phyloP scores from a whole-genome alignment of 805 yeast genomes.

The Tetrapisispora namnaoensis region DNA sequence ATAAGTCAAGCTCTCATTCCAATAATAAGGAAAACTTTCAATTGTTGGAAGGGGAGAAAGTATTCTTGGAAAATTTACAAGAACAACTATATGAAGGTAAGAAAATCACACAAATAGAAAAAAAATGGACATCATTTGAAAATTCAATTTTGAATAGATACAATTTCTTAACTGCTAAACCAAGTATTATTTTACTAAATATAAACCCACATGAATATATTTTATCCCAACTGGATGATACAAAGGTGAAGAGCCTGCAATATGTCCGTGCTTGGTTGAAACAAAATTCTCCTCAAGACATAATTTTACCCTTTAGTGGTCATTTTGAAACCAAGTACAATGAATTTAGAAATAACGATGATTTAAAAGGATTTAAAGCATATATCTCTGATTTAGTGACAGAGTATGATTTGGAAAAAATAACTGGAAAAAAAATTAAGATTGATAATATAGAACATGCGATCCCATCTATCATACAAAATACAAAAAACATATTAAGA shows the following conservation, averaged over 20 bases:
- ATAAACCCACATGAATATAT: conserved; percentile 62
- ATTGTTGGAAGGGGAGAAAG: conserved; percentile 33
- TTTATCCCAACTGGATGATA: conserved; percentile 13
- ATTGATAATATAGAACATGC: conserved; percentile 34
- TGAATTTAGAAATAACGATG: conserved; percentile 24
- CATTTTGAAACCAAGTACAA: conserved; percentile 35
- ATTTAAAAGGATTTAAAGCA: conserved; percentile 1
- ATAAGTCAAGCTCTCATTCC: conserved; percentile 16
- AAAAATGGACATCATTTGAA: conserved; percentile 54
- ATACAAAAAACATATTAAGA: conserved; percentile 58
- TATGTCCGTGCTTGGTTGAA: conserved; percentile 64
- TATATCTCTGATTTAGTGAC: conserved; percentile 12
- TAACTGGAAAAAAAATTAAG: conserved; percentile 23
- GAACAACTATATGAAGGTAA: conserved; percentile 43
- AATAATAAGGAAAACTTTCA: background rate
- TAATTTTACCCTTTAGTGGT: conserved; percentile 61
- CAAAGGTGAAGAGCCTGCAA: conserved; percentile 41
- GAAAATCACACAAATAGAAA: conserved; percentile 51
- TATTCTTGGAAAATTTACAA: conserved; percentile 31
- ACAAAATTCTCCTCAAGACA: conserved; percentile 43
- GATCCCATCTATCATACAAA: conserved; percentile 50
- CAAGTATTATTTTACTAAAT: conserved; percentile 70
- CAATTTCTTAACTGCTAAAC: conserved; percentile 77
- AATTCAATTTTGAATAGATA: conserved; percentile 57
- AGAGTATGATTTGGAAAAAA: conserved; percentile 31